These are phyloP conservation scores for Bifiguratus adelaidae DNA, from an alignment of 192 early-diverging fungal genomes.

Conservation along the genomic window DNA sequence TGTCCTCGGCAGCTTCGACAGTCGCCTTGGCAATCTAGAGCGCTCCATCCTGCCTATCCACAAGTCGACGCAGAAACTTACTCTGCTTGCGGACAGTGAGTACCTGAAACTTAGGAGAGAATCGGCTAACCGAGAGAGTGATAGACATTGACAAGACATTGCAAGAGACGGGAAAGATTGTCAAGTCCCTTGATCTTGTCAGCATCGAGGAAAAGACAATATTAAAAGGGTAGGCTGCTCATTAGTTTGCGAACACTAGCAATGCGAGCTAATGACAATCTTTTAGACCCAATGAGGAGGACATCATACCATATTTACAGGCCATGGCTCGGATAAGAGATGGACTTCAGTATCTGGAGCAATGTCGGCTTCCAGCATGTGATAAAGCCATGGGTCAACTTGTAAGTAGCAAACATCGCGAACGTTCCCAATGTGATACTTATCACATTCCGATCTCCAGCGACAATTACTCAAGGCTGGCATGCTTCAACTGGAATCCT, in stretches of 20 bases:
- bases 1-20: conserved; percentile 70
- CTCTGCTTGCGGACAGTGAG: conserved; percentile 62
- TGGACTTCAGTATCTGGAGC: conserved; percentile 23
- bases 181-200: conserved; percentile 57
- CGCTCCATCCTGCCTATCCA: conserved; percentile 75
- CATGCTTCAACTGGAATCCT: conserved; percentile 39
- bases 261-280: not conserved
- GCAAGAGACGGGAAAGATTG: conserved; percentile 42
- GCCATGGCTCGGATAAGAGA: conserved; percentile 44
- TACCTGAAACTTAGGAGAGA: too few species aligned
- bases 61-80: conserved; percentile 59
- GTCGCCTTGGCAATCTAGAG: conserved; percentile 57
- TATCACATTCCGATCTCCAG: conserved; percentile 3
- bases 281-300: conserved; percentile 35
- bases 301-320: conserved; percentile 46
- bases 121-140: not conserved
- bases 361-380: conserved; percentile 17
- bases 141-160: conserved; percentile 61
- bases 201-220: conserved; percentile 55
- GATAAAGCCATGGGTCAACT: conserved; percentile 31
- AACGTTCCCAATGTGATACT: not conserved
- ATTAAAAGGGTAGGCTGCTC: conserved; percentile 39
- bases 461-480: conserved; percentile 38
- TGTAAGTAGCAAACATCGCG: conserved; percentile 8
- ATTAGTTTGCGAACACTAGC: not conserved